Evolutionary conservation across 2,329 filamentous ascomycete genomes (phyloP).

Genomic region (Aspergillus candidus): DNA sequence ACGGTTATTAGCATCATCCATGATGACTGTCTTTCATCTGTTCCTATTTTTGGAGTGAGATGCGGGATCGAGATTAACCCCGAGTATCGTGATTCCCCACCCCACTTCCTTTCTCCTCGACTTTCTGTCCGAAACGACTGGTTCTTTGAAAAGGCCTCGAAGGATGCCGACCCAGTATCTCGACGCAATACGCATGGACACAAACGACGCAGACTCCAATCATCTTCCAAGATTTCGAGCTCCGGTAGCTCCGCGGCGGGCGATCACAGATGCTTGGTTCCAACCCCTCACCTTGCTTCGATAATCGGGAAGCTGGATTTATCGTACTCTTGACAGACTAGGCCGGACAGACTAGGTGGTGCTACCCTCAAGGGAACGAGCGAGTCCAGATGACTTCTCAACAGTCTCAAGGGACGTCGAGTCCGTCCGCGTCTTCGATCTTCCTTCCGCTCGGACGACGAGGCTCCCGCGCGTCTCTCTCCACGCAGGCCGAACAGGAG

Average conservation of each 20-base stretch:
- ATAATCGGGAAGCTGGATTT: too few relatives aligned
- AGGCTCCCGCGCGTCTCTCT: slow-evolving; percentile 47
- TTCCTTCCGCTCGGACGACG: slow-evolving; percentile 42
- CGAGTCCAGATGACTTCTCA: slow-evolving; percentile 30
- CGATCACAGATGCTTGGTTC: slow-evolving; percentile 12
- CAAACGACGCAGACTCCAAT: slow-evolving; percentile 8
- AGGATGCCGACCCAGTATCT: slow-evolving; percentile 13
- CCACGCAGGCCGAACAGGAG: slow-evolving; percentile 60
- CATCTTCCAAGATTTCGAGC: slow-evolving; percentile 4
- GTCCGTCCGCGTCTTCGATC: slow-evolving; percentile 41
- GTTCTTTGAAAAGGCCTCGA: neutral
- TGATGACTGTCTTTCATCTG: too few relatives aligned
- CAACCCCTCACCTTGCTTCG: neutral
- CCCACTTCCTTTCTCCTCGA: neutral
- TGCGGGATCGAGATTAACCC: too few relatives aligned
- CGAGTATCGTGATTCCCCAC: neutral
- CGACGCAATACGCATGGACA: slow-evolving; percentile 11
- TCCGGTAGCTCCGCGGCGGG: slow-evolving; percentile 12
- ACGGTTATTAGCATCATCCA: too few relatives aligned
- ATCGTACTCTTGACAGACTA: neutral
- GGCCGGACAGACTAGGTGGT: too few relatives aligned
- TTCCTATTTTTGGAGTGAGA: too few relatives aligned
- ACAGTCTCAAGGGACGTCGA: slow-evolving; percentile 33
- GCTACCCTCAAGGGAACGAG: slow-evolving; percentile 6
- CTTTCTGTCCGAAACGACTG: too few relatives aligned